Base-by-base conservation (phyloP, 2,329 filamentous ascomycete species). In the Fusarium protoensiforme region DNA sequence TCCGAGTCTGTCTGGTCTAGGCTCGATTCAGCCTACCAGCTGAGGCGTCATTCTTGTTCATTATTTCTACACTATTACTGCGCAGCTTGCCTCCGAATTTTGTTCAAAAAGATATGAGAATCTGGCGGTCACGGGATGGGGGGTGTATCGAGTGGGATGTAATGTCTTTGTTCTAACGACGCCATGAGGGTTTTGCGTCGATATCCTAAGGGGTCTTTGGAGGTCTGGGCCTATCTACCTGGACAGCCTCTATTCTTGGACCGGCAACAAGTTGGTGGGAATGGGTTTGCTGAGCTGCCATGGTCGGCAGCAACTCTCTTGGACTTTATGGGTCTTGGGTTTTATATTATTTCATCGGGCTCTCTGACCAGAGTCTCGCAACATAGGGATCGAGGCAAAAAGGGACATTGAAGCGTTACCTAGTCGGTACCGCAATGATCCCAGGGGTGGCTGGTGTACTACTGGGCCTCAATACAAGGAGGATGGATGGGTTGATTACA, bases 101-200 rank as follows among this genome's bases (percentile, higher is more conserved):
- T 64, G 64, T 61, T 71, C 65, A 67, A 76, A 76, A 78, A 75
- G 68, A 68, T 68, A 71, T 61, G 67, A 69, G 62, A 66, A 56
- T 67, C 58, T 51, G 61, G 69, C 59, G 71, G 64, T 70, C 61
- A 71, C 59, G 67, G 64, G 59, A 65, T 48, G 53, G 63, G 48
- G 66, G 61, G 46, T 68, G 58, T 71, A 69, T 71, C 57, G 66
- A 69, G 65, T 69, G 63, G 69, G 72, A 73, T 68, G 65, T 78
- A 76, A 77, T 78, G 74, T 78, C 68, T 75, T 78, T 75, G 74
- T 63, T 71, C 68, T 75, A 64, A 78, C 65, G 75, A 77, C 74
- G 74, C 75, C 61, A 78, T 72, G 75, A 78, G 57, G 67, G 60
- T 65, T 74, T 70, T 73, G 71, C 71, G 76, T 78, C 76, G 64